These are phyloP conservation scores for Bipolaris sorokiniana DNA, from an alignment of 2,329 filamentous ascomycete genomes.

Conservation along the genomic window DNA sequence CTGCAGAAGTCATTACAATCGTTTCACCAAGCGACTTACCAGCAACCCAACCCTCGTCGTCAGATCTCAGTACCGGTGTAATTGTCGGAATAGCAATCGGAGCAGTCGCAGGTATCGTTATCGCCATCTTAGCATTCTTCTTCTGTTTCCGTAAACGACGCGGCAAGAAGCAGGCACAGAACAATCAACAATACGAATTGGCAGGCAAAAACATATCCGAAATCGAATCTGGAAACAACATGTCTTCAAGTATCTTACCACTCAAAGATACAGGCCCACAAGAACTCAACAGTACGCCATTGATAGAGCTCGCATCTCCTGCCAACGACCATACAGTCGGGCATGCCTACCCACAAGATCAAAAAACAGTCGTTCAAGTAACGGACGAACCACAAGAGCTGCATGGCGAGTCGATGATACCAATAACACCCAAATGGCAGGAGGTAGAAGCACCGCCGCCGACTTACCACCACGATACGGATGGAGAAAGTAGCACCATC, in stretches of 20 bases:
- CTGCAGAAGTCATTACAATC: slow-evolving; percentile 40
- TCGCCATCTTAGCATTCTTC: slow-evolving; percentile 27
- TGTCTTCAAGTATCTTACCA: slow-evolving; percentile 5
- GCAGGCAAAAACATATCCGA: slow-evolving; percentile 29
- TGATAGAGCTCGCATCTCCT: slow-evolving; percentile 33
- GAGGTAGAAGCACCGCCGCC: slow-evolving; percentile 26
- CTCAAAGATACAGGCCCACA: slow-evolving; percentile 27
- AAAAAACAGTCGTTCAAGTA: slow-evolving; percentile 29
- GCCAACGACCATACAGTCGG: slow-evolving; percentile 7
- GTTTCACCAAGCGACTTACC: slow-evolving; percentile 11
- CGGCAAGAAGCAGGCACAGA: slow-evolving; percentile 1
- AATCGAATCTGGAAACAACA: slow-evolving; percentile 15
- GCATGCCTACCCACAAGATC: slow-evolving; percentile 23
- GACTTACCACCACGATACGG: slow-evolving; percentile 28
- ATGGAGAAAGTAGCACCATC: slow-evolving; percentile 24
- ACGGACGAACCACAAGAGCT: slow-evolving; percentile 36
- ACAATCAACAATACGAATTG: slow-evolving; percentile 29
- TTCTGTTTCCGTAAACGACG: slow-evolving; percentile 27
- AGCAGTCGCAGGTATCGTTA: slow-evolving; percentile 22
- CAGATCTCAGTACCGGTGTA: slow-evolving; percentile 33
- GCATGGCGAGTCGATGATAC: slow-evolving; percentile 26
- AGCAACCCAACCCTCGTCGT: slow-evolving; percentile 6
- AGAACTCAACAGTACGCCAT: slow-evolving; percentile 35
- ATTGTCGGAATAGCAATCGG: slow-evolving; percentile 45
- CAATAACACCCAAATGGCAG: slow-evolving; percentile 30